Conservation (phyloP, 2,329 filamentous ascomycete species). For the Cladophialophora psammophila region DNA sequence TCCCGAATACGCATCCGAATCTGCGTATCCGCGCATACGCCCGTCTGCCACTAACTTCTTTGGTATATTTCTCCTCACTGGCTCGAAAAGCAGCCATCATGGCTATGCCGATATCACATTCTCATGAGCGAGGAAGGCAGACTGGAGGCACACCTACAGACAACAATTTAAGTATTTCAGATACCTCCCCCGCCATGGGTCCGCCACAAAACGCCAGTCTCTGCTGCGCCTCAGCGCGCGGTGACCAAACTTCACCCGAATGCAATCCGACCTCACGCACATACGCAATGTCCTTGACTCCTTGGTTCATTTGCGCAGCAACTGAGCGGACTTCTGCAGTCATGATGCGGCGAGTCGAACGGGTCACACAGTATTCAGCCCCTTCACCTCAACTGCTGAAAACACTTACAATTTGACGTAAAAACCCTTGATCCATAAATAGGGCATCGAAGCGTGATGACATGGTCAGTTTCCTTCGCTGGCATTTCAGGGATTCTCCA, state of each 20-base stretch:
- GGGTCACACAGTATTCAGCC: too few relatives aligned
- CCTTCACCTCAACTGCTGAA: too few relatives aligned
- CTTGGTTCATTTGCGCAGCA: background rate
- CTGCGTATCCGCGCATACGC: too few relatives aligned
- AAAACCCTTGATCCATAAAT: background rate
- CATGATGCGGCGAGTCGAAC: background rate
- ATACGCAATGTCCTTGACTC: background rate
- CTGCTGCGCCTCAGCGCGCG: background rate
- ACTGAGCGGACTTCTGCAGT: background rate
- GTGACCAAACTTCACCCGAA: background rate
- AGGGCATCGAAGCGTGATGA: background rate
- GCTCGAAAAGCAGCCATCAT: background rate
- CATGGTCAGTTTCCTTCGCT: background rate
- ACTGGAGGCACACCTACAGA: too few relatives aligned
- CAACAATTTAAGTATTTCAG: constrained; percentile 7
- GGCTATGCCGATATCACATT: background rate
- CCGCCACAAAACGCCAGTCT: background rate
- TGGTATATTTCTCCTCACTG: too few relatives aligned
- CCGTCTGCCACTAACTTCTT: too few relatives aligned
- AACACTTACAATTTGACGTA: background rate
- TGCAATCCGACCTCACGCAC: background rate
- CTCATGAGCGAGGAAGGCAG: too few relatives aligned
- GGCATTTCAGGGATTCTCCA: constrained; percentile 10
- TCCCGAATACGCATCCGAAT: too few relatives aligned
- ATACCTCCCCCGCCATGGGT: background rate